Base-by-base conservation (phyloP, 139 green algal species). In the Coelastrella sp. region DNA sequence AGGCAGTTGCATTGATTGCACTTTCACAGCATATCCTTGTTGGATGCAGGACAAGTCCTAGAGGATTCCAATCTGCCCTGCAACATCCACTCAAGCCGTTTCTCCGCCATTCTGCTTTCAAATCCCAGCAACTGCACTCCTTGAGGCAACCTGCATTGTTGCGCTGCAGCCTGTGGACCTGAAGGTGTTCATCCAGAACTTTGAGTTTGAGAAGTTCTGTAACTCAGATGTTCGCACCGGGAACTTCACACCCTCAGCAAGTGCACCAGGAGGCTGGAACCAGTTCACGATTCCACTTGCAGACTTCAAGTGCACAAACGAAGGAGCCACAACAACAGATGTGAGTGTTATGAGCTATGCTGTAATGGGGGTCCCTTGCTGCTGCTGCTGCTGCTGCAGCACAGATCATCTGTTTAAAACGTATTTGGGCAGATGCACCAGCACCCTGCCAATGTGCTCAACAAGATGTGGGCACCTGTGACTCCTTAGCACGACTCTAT, bases 111-210 rank as follows among this genome's bases (percentile, higher is more conserved):
- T 47, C 32, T 47, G 32, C 32, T 47, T 47, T 47, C 32, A 47
- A 47, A 47, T 47, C 32, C 32, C 32, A 47, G 32, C 32, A 47
- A 47, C 32, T 47, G 32, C n/a, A n/a, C n/a, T n/a, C n/a, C n/a
- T n/a, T n/a, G n/a, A n/a, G n/a, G n/a, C n/a, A n/a, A n/a, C n/a
- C n/a, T n/a, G n/a, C n/a, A n/a, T n/a, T n/a, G 32, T 47, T 47
- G 32, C 32, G 8, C 22, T 75, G 7, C 74, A 75, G 57, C 86
- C 58, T 4, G 73, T 73, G 19, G 32, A 61, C 20, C 54, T 90
- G 10, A 90, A 90, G 61, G 74, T 90, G 19, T 90, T 85, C 74
- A 60, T 90, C 58, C 47, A 85, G 17, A 82, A 82, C 74, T 84
- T 78, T 65, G 74, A 83, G 17, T 73, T 73, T 58, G 16, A 84